Evolutionary conservation across 495 filamentous ascomycete species (phyloP).

Genomic region (Podospora tetraspora): DNA sequence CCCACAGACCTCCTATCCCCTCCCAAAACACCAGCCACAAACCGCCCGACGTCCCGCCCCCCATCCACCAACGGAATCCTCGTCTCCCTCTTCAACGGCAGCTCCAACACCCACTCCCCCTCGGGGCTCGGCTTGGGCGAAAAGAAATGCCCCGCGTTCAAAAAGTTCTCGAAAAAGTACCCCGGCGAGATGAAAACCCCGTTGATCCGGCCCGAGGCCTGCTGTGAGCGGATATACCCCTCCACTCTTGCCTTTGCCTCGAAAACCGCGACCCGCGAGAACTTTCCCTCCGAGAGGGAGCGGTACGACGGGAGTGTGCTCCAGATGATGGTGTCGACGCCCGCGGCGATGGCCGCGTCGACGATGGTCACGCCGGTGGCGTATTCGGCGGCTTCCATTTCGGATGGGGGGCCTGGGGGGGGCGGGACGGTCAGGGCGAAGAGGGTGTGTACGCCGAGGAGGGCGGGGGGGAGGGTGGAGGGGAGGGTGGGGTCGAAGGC

Average conservation of each 20-base stretch:
- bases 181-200: constrained; percentile 43
- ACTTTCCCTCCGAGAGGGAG: constrained; percentile 36
- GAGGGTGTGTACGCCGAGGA: constrained; percentile 44
- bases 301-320: constrained; percentile 37
- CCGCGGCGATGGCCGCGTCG: constrained; percentile 41
- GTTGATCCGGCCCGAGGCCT: constrained; percentile 39
- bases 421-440: constrained; percentile 42
- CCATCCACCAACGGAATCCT: constrained; percentile 43
- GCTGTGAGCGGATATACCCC: constrained; percentile 41
- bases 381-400: neutral
- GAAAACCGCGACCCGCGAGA: constrained; percentile 34
- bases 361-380: constrained; percentile 35
- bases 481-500: constrained; percentile 34
- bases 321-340: constrained; percentile 48
- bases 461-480: constrained; percentile 38
- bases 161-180: constrained; percentile 49
- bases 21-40: constrained; percentile 47
- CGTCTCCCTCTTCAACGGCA: constrained; percentile 22
- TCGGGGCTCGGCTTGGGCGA: constrained; percentile 19
- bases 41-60: constrained; percentile 47
- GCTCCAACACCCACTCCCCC: constrained; percentile 28
- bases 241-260: constrained; percentile 42
- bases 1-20: constrained; percentile 43
- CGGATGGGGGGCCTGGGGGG: constrained; percentile 21
- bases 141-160: constrained; percentile 22